These are phyloP conservation scores for Penicillium verrucosum DNA, from an alignment of 2,329 filamentous ascomycete species.

Conservation along the genomic window DNA sequence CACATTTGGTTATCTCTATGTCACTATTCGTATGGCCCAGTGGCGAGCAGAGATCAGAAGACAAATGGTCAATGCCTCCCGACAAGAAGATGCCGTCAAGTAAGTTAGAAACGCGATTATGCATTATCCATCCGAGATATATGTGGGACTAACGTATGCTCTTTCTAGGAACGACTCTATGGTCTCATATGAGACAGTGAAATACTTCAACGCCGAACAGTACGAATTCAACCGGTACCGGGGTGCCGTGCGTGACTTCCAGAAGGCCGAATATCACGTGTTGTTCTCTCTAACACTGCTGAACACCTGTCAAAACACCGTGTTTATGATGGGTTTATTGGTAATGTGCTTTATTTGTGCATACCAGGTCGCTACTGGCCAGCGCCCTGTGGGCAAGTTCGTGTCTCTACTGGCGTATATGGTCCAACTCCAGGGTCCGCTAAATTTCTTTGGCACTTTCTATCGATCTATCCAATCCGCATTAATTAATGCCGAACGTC, in stretches of 20 bases:
- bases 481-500: conserved; percentile 94
- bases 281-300: conserved; percentile 73
- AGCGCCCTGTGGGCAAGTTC: conserved; percentile 67
- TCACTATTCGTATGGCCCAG: conserved; percentile 93
- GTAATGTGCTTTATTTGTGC: conserved; percentile 70
- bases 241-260: conserved; percentile 66
- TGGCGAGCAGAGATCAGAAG: conserved; percentile 87
- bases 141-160: neutral
- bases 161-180: conserved; percentile 78
- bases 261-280: conserved; percentile 71
- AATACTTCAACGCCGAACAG: conserved; percentile 81
- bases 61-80: conserved; percentile 90
- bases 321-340: conserved; percentile 74
- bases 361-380: conserved; percentile 69
- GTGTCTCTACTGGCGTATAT: conserved; percentile 73
- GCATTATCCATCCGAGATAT: neutral
- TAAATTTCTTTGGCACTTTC: conserved; percentile 91
- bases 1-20: conserved; percentile 93
- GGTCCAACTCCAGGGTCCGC: conserved; percentile 72
- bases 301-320: conserved; percentile 75
- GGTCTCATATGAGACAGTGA: conserved; percentile 95
- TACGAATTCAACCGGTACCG: conserved; percentile 75
- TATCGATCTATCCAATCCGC: conserved; percentile 94
- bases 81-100: conserved; percentile 95
- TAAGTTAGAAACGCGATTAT: conserved; percentile 36